phyloP scores from a whole-genome alignment of 2,329 filamentous ascomycete species.

The Colletotrichum sp. region DNA sequence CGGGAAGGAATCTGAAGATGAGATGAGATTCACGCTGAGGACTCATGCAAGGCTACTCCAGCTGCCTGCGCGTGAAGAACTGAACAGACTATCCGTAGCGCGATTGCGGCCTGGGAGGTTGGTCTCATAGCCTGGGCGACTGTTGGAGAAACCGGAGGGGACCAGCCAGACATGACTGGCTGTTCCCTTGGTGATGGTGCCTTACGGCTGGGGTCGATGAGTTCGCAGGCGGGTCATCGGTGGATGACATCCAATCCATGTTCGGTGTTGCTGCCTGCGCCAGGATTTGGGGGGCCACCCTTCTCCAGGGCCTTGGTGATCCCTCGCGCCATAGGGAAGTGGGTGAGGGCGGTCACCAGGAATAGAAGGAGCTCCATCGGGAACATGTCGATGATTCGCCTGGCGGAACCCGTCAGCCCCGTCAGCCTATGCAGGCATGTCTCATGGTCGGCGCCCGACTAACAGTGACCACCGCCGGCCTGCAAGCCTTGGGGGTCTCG shows the following conservation, averaged over 20 bases:
- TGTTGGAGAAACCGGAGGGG: not conserved
- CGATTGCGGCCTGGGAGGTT: not conserved
- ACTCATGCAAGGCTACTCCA: conserved; percentile 14
- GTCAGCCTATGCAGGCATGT: not conserved
- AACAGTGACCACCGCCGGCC: not conserved
- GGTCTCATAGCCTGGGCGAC: not conserved
- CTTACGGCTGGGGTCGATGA: not conserved
- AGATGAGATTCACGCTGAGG: conserved; percentile 16
- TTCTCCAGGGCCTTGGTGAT: not conserved
- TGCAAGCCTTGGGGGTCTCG: not conserved
- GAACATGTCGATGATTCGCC: not conserved
- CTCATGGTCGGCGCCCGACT: conserved; percentile 6
- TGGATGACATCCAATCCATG: conserved; percentile 20
- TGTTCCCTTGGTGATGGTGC: conserved; percentile 18
- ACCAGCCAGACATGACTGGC: not conserved
- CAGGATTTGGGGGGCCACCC: not conserved
- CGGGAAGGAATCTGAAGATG: not conserved
- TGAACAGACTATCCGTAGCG: not conserved
- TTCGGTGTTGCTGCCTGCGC: conserved; percentile 15
- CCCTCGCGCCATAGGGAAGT: not conserved
- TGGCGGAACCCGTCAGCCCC: not conserved
- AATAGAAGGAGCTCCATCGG: not conserved
- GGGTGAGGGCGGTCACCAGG: not conserved
- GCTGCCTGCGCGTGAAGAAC: conserved; percentile 12
- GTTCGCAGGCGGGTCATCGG: conserved; percentile 2